Conservation (phyloP, 306 rosid species). For the Fragaria iinumae region DNA sequence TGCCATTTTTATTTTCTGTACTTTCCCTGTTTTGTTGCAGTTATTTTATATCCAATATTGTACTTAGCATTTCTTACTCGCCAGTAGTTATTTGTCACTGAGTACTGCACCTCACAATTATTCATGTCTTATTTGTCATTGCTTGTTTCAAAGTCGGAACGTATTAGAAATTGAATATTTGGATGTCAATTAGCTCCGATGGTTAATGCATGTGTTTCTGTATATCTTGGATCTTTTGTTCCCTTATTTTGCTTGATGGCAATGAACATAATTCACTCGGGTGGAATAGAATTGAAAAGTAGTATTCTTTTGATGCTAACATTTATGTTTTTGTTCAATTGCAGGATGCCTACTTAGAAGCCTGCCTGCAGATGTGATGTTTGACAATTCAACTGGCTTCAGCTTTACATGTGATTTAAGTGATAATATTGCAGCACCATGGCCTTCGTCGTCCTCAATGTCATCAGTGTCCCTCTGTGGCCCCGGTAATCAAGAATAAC, state of each 20-base stretch:
- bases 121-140: neutral
- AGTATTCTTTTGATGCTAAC: slow-evolving; percentile 7
- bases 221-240: neutral
- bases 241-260: neutral
- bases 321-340: slow-evolving; percentile 18
- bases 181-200: neutral
- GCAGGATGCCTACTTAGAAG: slow-evolving; percentile 95
- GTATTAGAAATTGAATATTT: neutral
- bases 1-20: slow-evolving; percentile 28
- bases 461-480: slow-evolving; percentile 88
- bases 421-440: slow-evolving; percentile 90
- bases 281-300: neutral
- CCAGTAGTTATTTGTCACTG: neutral
- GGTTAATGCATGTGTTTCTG: neutral
- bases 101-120: neutral
- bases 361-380: slow-evolving; percentile 78
- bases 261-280: neutral
- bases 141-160: neutral
- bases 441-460: slow-evolving; percentile 90
- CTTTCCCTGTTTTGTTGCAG: slow-evolving; percentile 5
- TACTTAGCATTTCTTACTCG: neutral
- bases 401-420: slow-evolving; percentile 93
- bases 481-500: slow-evolving; percentile 59
- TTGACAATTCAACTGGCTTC: slow-evolving; percentile 76
- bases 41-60: neutral